These are phyloP conservation scores for Cicer arietinum DNA, from an alignment of 306 rosid genomes.

Conservation along the genomic window DNA sequence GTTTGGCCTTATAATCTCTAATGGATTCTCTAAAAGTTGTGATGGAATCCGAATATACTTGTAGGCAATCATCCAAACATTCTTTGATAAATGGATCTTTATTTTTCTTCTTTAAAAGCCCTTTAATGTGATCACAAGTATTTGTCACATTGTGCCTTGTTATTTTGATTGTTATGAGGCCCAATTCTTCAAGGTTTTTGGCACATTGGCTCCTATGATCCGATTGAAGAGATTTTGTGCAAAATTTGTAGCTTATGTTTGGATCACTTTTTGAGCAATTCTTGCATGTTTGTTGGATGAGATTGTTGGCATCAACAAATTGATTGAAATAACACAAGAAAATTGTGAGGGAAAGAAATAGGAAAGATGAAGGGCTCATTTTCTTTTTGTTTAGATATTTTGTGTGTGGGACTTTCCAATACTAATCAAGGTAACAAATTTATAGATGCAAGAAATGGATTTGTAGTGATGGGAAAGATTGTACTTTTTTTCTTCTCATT, in stretches of 20 bases:
- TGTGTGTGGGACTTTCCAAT: not conserved
- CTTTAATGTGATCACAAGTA: conserved; percentile 50
- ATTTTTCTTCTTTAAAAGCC: conserved; percentile 48
- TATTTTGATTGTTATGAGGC: conserved; percentile 58
- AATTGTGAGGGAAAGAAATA: conserved; percentile 38
- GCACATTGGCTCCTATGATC: conserved; percentile 29
- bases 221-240: conserved; percentile 57
- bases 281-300: conserved; percentile 65
- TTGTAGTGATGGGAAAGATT: conserved; percentile 20
- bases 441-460: conserved; percentile 32
- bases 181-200: conserved; percentile 54
- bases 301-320: conserved; percentile 29
- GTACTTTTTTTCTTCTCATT: not conserved
- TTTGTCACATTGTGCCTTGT: conserved; percentile 52
- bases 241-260: conserved; percentile 68
- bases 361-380: conserved; percentile 36
- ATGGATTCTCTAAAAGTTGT: conserved; percentile 50
- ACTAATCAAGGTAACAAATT: not conserved
- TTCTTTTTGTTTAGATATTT: not conserved
- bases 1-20: conserved; percentile 53
- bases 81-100: conserved; percentile 40
- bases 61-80: conserved; percentile 66
- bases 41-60: conserved; percentile 57
- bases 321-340: conserved; percentile 30
- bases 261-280: conserved; percentile 60